Conservation (phyloP, 2,329 filamentous ascomycete species). For the Claviceps sp. region DNA sequence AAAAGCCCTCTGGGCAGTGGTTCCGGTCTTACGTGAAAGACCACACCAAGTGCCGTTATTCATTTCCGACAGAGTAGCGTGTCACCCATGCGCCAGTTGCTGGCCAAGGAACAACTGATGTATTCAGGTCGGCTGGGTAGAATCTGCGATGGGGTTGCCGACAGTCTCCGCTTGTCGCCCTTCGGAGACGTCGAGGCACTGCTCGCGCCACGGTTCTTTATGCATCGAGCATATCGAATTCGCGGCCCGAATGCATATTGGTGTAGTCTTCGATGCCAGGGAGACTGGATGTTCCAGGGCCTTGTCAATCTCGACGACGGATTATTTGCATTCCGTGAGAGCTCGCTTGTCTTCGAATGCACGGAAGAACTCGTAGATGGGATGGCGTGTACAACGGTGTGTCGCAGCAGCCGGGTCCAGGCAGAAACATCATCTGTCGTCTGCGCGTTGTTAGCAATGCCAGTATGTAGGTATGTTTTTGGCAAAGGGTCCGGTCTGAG, state of each 20-base stretch:
- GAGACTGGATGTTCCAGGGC: constrained; percentile 52
- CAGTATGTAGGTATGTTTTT: background rate
- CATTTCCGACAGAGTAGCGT: too few relatives aligned
- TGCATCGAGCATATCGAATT: constrained; percentile 97
- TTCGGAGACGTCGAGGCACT: constrained; percentile 77
- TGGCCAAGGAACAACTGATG: too few relatives aligned
- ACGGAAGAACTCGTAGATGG: constrained; percentile 58
- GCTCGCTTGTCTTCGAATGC: constrained; percentile 83
- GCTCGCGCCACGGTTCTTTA: constrained; percentile 86
- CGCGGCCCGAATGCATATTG: constrained; percentile 60
- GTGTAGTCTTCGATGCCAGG: constrained; percentile 66
- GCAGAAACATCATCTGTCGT: constrained; percentile 77
- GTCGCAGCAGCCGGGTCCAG: constrained; percentile 80
- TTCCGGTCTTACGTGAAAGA: too few relatives aligned
- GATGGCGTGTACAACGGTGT: constrained; percentile 54
- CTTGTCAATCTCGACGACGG: constrained; percentile 93
- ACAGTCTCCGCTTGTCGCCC: constrained; percentile 85
- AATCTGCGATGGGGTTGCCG: constrained; percentile 39
- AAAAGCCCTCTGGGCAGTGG: too few relatives aligned
- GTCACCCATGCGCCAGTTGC: too few relatives aligned
- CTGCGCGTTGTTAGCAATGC: constrained; percentile 22
- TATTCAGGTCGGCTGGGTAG: constrained; percentile 16
- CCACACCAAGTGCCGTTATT: too few relatives aligned
- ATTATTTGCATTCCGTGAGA: constrained; percentile 93
- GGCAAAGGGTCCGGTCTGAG: background rate